These are phyloP conservation scores for Apodospora peruviana DNA, from an alignment of 495 filamentous ascomycete species.

Conservation along the genomic window DNA sequence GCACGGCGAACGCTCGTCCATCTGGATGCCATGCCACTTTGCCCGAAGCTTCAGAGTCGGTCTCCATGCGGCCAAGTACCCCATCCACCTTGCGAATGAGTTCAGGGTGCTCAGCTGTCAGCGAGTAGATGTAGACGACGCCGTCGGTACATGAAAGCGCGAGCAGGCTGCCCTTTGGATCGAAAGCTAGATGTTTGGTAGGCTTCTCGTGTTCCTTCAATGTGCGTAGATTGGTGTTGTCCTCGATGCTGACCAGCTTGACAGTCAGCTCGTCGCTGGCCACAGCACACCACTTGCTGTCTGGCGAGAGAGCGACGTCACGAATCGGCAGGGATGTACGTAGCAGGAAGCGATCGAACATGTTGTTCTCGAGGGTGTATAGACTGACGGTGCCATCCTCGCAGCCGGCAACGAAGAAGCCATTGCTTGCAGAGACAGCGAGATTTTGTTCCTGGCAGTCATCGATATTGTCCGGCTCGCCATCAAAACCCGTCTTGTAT, in stretches of 20 bases:
- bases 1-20: slow-evolving; percentile 80
- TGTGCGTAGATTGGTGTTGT: slow-evolving; percentile 66
- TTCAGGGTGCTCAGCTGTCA: slow-evolving; percentile 73
- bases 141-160: slow-evolving; percentile 86
- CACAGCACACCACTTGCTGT: slow-evolving; percentile 86
- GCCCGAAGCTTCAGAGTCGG: slow-evolving; percentile 70
- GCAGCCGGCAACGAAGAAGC: slow-evolving; percentile 78
- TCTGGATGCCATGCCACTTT: slow-evolving; percentile 89
- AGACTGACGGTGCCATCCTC: slow-evolving; percentile 92
- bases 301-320: slow-evolving; percentile 77
- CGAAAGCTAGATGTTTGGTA: slow-evolving; percentile 86
- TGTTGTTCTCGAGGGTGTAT: slow-evolving; percentile 71
- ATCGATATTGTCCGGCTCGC: slow-evolving; percentile 85
- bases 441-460: slow-evolving; percentile 77
- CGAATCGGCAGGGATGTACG: slow-evolving; percentile 78
- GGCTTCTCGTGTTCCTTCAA: slow-evolving; percentile 76
- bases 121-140: slow-evolving; percentile 79
- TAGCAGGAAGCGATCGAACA: slow-evolving; percentile 72
- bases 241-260: slow-evolving; percentile 75
- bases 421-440: slow-evolving; percentile 70
- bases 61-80: slow-evolving; percentile 70
- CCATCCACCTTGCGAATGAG: slow-evolving; percentile 80
- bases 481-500: slow-evolving; percentile 83
- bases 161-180: slow-evolving; percentile 70
- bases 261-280: slow-evolving; percentile 92